These are phyloP conservation scores for Boehmeria nivea DNA, from an alignment of 306 rosid species.

Conservation along the genomic window DNA sequence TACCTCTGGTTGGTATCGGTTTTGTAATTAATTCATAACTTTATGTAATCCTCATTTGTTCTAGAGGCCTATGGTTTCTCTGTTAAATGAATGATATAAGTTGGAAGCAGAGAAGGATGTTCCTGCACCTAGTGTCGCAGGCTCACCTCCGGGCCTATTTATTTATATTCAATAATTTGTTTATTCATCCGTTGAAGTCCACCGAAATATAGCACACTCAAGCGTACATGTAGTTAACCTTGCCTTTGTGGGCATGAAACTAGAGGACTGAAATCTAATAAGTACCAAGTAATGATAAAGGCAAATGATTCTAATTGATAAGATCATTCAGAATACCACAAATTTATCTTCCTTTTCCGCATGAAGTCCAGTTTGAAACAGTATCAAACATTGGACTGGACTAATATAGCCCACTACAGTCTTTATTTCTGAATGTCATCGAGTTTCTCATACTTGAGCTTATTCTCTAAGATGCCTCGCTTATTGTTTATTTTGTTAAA, in stretches of 20 bases:
- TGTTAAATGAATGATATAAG: not conserved
- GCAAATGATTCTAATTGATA: not conserved
- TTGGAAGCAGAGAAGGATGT: not conserved
- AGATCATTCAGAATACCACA: no score
- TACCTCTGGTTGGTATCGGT: conserved; percentile 54
- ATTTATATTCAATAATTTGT: not conserved
- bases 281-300: not conserved
- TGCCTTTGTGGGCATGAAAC: no score
- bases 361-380: no score
- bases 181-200: not conserved
- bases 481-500: not conserved
- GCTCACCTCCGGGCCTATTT: no score
- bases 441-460: not conserved
- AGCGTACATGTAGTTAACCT: no score
- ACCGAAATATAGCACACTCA: no score
- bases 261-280: no score
- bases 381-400: no score
- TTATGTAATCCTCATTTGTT: not conserved
- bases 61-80: conserved; percentile 20
- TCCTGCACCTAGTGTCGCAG: not conserved
- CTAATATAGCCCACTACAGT: no score
- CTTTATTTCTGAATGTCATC: no score
- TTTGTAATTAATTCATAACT: not conserved
- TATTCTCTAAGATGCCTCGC: not conserved
- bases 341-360: no score